Evolutionary conservation across 768 basidiomycete species (phyloP), one percentile per base, ranked within the genome.

Genomic region (Trametes meyenii): DNA sequence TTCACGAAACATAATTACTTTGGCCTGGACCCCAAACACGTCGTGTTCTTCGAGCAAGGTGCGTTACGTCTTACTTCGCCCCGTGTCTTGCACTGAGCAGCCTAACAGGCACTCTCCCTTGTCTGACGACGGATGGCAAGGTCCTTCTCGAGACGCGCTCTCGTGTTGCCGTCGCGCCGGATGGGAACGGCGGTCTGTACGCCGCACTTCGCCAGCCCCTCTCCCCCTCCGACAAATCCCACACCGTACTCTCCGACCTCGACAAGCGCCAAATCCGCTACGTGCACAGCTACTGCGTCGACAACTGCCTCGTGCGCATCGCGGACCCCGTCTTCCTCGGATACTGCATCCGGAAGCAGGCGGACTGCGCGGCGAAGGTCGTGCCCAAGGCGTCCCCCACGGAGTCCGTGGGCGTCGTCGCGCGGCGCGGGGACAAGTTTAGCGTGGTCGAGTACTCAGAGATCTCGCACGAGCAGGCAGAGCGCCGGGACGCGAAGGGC

Each of bases 21-120:
- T 71, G 96, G 96, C 4, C 82, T 99, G 62, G 72, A 87, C 53
- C 71, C 85, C 59, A 79, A 85, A 63, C 88, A 97, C 68, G 88
- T 99, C 63, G 79, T 98, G 52, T 83, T 99, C 77, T 99, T 99
- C 67, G 93, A 99, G 74, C 97, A 98, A 82, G 97, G 97, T 96
- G 66, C 67, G 78, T 68, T 13, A 33, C 29, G 29, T 33, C 29
- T 33, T 33, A 33, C 29, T 33, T 33, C 29, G 29, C 29, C 29
- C 29, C 29, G 29, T 33, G 29, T 8, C 29, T 12, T 21, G 11
- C 24, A 33, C 52, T 60, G 14, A 33, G 5, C 17, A 12, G 5
- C 6, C 33, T 23, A 12, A 24, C 68, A 99, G 97, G 97, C 53
- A 95, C 94, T 13, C 84, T 99, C 23, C 97, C 97, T 38, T 98